A percentile compares a stretch with the other conserved stretches of the same genome.
Evolutionary conservation across 106 monocot genomes (phyloP).

Genomic region (Dendrobium catenatum): DNA sequence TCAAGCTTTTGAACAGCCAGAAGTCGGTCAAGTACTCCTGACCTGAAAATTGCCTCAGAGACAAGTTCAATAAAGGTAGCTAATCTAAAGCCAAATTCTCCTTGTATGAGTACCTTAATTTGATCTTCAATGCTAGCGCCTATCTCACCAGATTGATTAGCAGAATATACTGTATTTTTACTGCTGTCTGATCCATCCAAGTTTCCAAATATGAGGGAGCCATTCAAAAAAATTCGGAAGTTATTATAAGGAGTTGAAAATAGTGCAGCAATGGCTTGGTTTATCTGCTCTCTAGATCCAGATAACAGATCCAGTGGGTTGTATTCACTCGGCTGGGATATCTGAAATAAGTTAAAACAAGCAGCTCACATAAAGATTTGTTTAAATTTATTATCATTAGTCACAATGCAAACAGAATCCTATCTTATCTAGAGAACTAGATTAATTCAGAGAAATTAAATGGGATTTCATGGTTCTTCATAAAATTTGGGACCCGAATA

Average conservation of each 20-base stretch:
- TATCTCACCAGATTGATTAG: background rate
- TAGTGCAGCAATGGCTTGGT: conserved; percentile 49
- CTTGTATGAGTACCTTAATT: background rate
- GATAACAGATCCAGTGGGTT: conserved; percentile 94
- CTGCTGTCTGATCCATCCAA: conserved; percentile 36
- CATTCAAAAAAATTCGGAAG: conserved; percentile 72
- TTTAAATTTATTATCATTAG: too few species aligned
- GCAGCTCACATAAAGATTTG: too few species aligned
- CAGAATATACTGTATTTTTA: background rate
- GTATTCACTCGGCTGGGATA: conserved; percentile 64
- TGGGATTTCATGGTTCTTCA: too few species aligned
- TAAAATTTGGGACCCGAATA: too few species aligned
- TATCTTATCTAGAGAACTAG: too few species aligned
- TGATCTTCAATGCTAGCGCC: background rate
- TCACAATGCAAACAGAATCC: too few species aligned
- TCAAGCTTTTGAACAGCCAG: conserved; percentile 71
- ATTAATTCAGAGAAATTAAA: too few species aligned
- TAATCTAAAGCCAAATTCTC: conserved; percentile 26
- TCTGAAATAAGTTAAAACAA: conserved; percentile 32
- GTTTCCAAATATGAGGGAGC: conserved; percentile 60
- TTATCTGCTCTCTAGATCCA: conserved; percentile 59
- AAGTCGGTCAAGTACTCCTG: conserved; percentile 43
- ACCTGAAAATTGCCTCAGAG: conserved; percentile 40
- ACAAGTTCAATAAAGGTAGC: conserved; percentile 48
- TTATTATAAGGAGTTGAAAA: conserved; percentile 77